Evolutionary conservation across 2,329 filamentous ascomycete genomes (phyloP).

Genomic region (Fonsecaea monophora): DNA sequence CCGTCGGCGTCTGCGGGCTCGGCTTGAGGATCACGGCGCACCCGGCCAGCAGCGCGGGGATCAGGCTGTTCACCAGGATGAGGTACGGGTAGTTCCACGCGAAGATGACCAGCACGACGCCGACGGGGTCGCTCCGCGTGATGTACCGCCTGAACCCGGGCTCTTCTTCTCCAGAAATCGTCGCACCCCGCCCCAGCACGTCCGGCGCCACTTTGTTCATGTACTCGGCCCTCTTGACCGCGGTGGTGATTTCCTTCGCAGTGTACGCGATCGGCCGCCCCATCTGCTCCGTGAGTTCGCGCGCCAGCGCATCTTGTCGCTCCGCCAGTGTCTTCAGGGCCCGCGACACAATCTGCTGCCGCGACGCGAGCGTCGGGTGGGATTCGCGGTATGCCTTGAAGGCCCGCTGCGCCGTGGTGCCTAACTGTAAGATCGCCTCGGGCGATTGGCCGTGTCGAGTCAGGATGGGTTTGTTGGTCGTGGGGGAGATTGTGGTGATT

Average conservation of each 20-base stretch:
- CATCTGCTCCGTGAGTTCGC: slow-evolving; percentile 93
- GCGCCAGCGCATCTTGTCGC: slow-evolving; percentile 78
- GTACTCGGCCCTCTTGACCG: slow-evolving; percentile 83
- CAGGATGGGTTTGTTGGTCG: slow-evolving; percentile 82
- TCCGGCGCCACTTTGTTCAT: slow-evolving; percentile 83
- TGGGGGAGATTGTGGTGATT: slow-evolving; percentile 83
- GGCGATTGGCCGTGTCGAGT: slow-evolving; percentile 76
- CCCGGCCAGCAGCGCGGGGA: slow-evolving; percentile 88
- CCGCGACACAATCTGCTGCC: slow-evolving; percentile 80
- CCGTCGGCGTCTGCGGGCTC: slow-evolving; percentile 90
- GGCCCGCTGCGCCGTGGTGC: slow-evolving; percentile 72
- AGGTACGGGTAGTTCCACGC: slow-evolving; percentile 98
- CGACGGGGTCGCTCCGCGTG: slow-evolving; percentile 78
- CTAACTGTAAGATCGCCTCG: slow-evolving; percentile 73
- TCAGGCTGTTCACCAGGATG: slow-evolving; percentile 87
- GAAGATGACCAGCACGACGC: slow-evolving; percentile 87
- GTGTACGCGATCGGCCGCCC: slow-evolving; percentile 89
- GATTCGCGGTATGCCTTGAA: slow-evolving; percentile 81
- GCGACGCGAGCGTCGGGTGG: slow-evolving; percentile 74
- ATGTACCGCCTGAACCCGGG: slow-evolving; percentile 90
- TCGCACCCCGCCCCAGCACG: slow-evolving; percentile 72
- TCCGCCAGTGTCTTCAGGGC: slow-evolving; percentile 74
- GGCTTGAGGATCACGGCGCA: slow-evolving; percentile 95
- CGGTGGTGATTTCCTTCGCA: slow-evolving; percentile 81
- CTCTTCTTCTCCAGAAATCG: slow-evolving; percentile 74